phyloP scores from a whole-genome alignment of 169 alveolate species.

The Theileria parva region DNA sequence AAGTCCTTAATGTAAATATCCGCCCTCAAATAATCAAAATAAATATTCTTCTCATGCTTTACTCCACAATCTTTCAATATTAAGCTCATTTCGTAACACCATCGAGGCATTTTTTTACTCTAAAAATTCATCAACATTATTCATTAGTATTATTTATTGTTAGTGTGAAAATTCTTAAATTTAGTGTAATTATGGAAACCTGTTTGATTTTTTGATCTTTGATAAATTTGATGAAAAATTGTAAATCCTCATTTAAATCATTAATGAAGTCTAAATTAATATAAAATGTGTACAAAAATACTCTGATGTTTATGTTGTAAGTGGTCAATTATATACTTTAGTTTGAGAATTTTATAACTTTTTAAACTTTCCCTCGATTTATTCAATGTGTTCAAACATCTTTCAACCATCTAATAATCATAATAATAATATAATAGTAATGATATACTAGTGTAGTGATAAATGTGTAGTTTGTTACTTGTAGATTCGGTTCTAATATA shows the following conservation, averaged over 20 bases:
- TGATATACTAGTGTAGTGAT: neutral
- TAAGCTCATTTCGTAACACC: conserved; percentile 73
- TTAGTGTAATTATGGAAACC: conserved; percentile 14
- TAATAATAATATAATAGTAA: neutral
- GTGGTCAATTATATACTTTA: conserved; percentile 72
- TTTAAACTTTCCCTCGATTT: conserved; percentile 61
- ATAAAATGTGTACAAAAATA: neutral
- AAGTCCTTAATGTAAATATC: conserved; percentile 69
- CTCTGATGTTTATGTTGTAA: conserved; percentile 59
- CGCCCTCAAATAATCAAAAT: conserved; percentile 69
- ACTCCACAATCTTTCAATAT: conserved; percentile 56
- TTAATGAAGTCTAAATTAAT: conserved; percentile 26
- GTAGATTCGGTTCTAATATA: conserved; percentile 26
- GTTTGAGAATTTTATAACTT: conserved; percentile 68
- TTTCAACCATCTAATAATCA: conserved; percentile 56
- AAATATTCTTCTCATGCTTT: conserved; percentile 63
- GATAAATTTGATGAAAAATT: conserved; percentile 43
- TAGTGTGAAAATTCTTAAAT: neutral
- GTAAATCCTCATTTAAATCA: conserved; percentile 52
- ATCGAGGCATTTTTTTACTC: conserved; percentile 63
- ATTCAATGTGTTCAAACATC: conserved; percentile 56
- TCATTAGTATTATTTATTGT: neutral
- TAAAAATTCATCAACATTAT: neutral
- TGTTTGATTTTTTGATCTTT: conserved; percentile 60
- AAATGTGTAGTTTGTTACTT: conserved; percentile 21